Evolutionary conservation across 2,329 filamentous ascomycete species (phyloP).

Genomic region (Colletotrichum chlorophyti): DNA sequence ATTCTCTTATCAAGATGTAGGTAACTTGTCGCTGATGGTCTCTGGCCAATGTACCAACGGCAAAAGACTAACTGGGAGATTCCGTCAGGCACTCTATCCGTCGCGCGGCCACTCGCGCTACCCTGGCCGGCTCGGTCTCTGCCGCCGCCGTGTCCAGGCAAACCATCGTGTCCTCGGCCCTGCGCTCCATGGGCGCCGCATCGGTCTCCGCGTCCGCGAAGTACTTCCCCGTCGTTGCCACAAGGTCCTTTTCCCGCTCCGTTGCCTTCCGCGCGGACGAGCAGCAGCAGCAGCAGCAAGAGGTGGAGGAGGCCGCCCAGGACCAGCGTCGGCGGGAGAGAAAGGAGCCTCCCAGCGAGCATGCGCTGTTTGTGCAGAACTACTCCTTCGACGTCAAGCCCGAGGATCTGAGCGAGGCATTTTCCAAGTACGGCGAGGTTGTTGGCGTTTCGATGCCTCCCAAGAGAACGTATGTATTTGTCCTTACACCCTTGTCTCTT

Average conservation of each 20-base stretch:
- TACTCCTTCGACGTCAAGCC: slow-evolving; percentile 72
- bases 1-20: slow-evolving; percentile 12
- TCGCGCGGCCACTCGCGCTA: slow-evolving; percentile 23
- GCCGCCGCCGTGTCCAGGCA: slow-evolving; percentile 19
- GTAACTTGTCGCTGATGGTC: neutral
- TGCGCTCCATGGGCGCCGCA: slow-evolving; percentile 12
- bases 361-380: slow-evolving; percentile 69
- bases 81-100: slow-evolving; percentile 25
- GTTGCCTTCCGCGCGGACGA: slow-evolving; percentile 1
- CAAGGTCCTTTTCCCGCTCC: slow-evolving; percentile 21
- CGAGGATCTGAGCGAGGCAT: slow-evolving; percentile 64
- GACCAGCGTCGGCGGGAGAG: neutral
- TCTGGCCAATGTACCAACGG: neutral
- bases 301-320: slow-evolving; percentile 34
- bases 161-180: slow-evolving; percentile 9
- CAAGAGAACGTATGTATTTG: slow-evolving; percentile 8
- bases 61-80: neutral
- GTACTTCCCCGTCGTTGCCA: slow-evolving; percentile 6
- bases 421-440: slow-evolving; percentile 51
- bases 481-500: no score
- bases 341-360: neutral
- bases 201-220: neutral
- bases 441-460: slow-evolving; percentile 2
- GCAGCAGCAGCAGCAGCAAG: neutral
- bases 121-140: slow-evolving; percentile 15